phyloP scores from a whole-genome alignment of 2,329 filamentous ascomycete species.

The Fusarium sp. region DNA sequence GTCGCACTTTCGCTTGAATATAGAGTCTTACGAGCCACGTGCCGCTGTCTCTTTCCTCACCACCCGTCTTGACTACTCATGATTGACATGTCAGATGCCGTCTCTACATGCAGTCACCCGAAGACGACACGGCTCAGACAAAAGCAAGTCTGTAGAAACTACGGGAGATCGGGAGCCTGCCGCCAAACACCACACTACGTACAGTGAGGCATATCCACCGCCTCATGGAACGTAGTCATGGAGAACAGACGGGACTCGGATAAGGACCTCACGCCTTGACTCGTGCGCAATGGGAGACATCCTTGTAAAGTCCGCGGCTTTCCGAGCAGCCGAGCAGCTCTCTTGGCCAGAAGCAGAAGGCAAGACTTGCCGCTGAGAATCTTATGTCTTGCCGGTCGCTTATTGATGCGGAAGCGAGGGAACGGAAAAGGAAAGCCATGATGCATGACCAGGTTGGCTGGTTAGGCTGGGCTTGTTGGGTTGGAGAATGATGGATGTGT shows the following conservation, averaged over 20 bases:
- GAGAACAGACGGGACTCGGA: slow-evolving; percentile 13
- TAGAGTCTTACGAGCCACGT: slow-evolving; percentile 20
- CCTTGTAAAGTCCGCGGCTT: slow-evolving; percentile 26
- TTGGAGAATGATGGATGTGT: background rate
- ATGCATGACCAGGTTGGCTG: background rate
- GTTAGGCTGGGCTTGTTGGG: background rate
- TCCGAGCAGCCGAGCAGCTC: slow-evolving; percentile 11
- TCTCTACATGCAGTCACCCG: slow-evolving; percentile 36
- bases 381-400: slow-evolving; percentile 14
- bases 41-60: slow-evolving; percentile 33
- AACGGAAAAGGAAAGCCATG: background rate
- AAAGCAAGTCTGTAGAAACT: slow-evolving; percentile 9
- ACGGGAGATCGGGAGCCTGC: background rate
- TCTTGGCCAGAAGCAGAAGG: slow-evolving; percentile 2
- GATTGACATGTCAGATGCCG: slow-evolving; percentile 39
- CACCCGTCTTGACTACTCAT: slow-evolving; percentile 34
- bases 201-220: slow-evolving; percentile 4
- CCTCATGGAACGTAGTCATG: slow-evolving; percentile 8
- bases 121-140: slow-evolving; percentile 5
- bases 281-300: slow-evolving; percentile 27
- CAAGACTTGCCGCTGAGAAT: slow-evolving; percentile 5
- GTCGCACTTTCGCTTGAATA: slow-evolving; percentile 30
- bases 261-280: slow-evolving; percentile 32
- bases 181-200: background rate
- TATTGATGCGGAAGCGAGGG: slow-evolving; percentile 1